phyloP scores from a whole-genome alignment of 2,329 filamentous ascomycete species.

The Fusarium scirpi region DNA sequence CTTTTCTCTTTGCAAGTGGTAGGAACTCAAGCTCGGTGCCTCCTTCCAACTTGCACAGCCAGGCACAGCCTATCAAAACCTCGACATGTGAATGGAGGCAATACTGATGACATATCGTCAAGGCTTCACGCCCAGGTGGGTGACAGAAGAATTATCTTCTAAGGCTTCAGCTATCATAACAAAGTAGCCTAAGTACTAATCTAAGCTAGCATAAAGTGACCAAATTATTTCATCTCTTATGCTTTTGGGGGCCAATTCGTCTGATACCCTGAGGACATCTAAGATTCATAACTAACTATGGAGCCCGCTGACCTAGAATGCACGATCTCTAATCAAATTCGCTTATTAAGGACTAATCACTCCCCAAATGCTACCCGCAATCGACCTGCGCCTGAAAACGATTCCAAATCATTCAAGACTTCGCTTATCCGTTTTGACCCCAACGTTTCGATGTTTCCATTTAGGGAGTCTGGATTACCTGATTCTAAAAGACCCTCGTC shows the following conservation, averaged over 20 bases:
- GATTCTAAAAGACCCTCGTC: neutral
- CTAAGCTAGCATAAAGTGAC: too few relatives aligned
- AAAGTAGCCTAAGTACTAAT: too few relatives aligned
- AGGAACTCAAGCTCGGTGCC: neutral
- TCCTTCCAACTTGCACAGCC: neutral
- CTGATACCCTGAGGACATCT: too few relatives aligned
- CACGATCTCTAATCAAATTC: neutral
- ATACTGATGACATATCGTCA: neutral
- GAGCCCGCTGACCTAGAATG: neutral
- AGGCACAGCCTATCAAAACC: neutral
- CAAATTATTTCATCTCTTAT: too few relatives aligned
- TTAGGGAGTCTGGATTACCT: neutral
- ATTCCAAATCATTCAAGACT: conserved; percentile 44
- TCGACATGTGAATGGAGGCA: neutral
- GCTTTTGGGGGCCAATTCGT: too few relatives aligned
- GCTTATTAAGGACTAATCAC: neutral
- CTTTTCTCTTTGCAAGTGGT: neutral
- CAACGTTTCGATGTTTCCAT: conserved; percentile 14
- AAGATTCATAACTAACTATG: neutral
- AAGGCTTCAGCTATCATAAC: too few relatives aligned
- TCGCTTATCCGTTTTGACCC: conserved; percentile 37
- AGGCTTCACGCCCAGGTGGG: too few relatives aligned
- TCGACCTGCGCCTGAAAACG: conserved; percentile 40
- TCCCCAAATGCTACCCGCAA: conserved; percentile 13
- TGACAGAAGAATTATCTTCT: too few relatives aligned